phyloP scores from a whole-genome alignment of 2,329 filamentous ascomycete species.

The Rosellinia necatrix region DNA sequence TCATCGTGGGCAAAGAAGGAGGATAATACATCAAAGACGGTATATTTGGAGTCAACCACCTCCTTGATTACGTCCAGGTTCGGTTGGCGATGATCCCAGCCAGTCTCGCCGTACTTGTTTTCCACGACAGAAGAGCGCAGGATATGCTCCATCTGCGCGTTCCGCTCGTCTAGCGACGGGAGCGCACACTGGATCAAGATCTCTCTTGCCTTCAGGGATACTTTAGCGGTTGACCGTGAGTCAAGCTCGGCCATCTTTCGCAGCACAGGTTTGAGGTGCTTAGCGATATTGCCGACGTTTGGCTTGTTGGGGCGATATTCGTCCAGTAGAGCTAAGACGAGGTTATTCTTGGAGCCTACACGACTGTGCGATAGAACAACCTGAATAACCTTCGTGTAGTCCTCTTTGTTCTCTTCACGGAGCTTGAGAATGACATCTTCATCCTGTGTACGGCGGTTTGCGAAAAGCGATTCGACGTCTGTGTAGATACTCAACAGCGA shows the following conservation, averaged over 20 bases:
- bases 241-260: conserved; percentile 90
- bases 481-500: conserved; percentile 81
- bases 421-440: conserved; percentile 93
- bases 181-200: conserved; percentile 96
- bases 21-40: conserved; percentile 93
- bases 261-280: conserved; percentile 81
- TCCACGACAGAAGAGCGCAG: conserved; percentile 93
- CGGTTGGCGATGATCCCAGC: conserved; percentile 94
- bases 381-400: conserved; percentile 81
- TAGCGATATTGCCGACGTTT: conserved; percentile 82
- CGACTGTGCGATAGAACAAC: conserved; percentile 92
- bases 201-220: conserved; percentile 95
- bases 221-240: conserved; percentile 84
- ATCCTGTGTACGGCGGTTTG: conserved; percentile 80
- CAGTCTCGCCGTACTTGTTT: conserved; percentile 95
- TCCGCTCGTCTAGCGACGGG: conserved; percentile 93
- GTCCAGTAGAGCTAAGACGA: conserved; percentile 88
- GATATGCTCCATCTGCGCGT: conserved; percentile 98
- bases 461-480: conserved; percentile 85
- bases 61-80: conserved; percentile 92
- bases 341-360: conserved; percentile 90
- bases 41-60: conserved; percentile 98
- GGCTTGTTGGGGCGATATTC: conserved; percentile 96
- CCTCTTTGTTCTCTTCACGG: conserved; percentile 95
- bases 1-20: conserved; percentile 95